These are phyloP conservation scores for Exsudoporus frostii DNA, from an alignment of 768 basidiomycete genomes.

Conservation along the genomic window DNA sequence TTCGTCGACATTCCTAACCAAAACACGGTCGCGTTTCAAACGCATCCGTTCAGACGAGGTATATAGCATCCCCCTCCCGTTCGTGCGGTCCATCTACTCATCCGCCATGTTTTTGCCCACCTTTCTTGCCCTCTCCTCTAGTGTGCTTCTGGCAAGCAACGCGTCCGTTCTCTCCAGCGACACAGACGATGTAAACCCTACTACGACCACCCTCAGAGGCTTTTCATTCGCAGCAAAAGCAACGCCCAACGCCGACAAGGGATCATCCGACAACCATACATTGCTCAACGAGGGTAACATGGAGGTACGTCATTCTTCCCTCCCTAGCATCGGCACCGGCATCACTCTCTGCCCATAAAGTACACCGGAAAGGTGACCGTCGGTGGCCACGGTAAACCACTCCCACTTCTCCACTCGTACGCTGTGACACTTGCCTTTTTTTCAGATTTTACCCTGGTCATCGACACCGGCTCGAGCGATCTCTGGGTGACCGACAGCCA, in stretches of 20 bases:
- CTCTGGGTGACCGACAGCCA: conserved; percentile 22
- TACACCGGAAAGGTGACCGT: conserved; percentile 30
- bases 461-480: conserved; percentile 32
- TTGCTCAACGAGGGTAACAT: conserved; percentile 24
- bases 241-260: conserved; percentile 16
- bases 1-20: background rate
- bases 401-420: background rate
- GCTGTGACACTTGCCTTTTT: background rate
- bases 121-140: conserved; percentile 8
- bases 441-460: conserved; percentile 26
- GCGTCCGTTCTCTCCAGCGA: conserved; percentile 16
- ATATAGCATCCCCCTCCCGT: background rate
- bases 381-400: conserved; percentile 28
- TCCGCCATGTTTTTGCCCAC: conserved; percentile 13
- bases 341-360: conserved; percentile 10
- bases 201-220: conserved; percentile 7
- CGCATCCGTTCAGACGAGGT: background rate
- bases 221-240: conserved; percentile 22
- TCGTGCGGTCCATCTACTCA: background rate
- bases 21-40: conserved; percentile 18
- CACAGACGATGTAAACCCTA: background rate
- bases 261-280: conserved; percentile 22
- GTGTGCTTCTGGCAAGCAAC: conserved; percentile 34
- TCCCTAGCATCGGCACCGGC: no score
- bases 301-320: conserved; percentile 21